Evolutionary conservation across 352 stramenopile species (phyloP), one percentile per base, ranked within the genome.

Genomic region (Pelagophyceae sp.): DNA sequence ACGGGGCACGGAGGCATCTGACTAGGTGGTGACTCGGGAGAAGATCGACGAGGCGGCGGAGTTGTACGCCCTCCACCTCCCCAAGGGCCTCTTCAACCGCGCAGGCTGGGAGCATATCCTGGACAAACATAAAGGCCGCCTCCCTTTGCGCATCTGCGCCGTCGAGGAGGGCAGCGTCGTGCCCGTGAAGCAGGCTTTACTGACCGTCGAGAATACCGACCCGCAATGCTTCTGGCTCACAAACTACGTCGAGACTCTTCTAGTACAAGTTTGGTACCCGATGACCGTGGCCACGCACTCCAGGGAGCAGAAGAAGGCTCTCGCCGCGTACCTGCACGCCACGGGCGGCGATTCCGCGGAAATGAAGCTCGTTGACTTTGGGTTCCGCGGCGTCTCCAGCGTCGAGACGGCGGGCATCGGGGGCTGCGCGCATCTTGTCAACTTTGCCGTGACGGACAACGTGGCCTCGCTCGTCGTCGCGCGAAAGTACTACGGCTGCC

Each of bases 181-280:
- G 17, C 17, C 17, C 35, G 67, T 54, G 15, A 74, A 74, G 38
- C 29, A 74, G 3, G 67, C 58, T 0, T 27, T 74, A 0, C 51
- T 74, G 67, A 74, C 67, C 35, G 38, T 74, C 67, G 67, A 74
- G 38, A 74, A 74, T 37, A 74, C 67, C 35, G 67, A 74, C 29
- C 67, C 67, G 15, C 25, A 51, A 37, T 74, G 67, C 67, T 74
- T 58, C 67, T 74, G 67, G 67, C 37, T 74, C 15, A 74, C 67
- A 37, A 74, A 74, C 37, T 74, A 33, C 33, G 37, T 74, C 17
- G 67, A 74, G 38, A 74, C 67, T 33, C 67, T 74, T 23, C 38
- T 74, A 37, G 67, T 74, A 3, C 67, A 74, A 37, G 67, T 74
- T 23, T 74, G 67, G 67, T 58, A 74, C 38, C 35, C 67, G 67